phyloP scores from a whole-genome alignment of 2,329 filamentous ascomycete genomes.

The Polytolypa hystricis region DNA sequence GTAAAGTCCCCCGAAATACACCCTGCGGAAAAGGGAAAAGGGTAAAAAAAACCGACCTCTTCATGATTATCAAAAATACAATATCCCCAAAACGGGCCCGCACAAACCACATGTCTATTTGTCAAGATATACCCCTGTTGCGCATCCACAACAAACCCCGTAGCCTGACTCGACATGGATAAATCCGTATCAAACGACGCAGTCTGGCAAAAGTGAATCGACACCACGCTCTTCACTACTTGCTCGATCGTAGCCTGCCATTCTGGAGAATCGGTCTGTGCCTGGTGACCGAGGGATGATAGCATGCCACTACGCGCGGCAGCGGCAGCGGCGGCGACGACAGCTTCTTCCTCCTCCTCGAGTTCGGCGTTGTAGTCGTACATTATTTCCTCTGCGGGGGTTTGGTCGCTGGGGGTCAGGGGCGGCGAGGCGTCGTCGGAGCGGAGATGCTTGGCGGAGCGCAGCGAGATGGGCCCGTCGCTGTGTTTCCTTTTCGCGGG shows the following conservation, averaged over 20 bases:
- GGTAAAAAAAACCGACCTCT: constrained; percentile 39
- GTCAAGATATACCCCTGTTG: constrained; percentile 82
- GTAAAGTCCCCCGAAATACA: too few species aligned
- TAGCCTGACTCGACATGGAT: constrained; percentile 87
- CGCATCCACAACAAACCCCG: constrained; percentile 93
- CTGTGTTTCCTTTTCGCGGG: constrained; percentile 47
- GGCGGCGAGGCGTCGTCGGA: constrained; percentile 30
- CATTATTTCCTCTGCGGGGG: constrained; percentile 33
- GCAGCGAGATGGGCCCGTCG: constrained; percentile 38
- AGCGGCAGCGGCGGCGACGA: constrained; percentile 33
- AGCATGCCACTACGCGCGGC: constrained; percentile 17
- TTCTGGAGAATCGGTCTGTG: constrained; percentile 54
- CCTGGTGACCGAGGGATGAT: constrained; percentile 2
- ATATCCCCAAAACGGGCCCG: constrained; percentile 95
- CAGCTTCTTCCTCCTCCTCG: constrained; percentile 34
- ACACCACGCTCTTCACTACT: constrained; percentile 90
- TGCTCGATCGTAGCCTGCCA: constrained; percentile 95
- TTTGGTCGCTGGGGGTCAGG: constrained; percentile 30
- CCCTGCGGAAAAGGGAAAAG: not conserved
- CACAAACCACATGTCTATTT: constrained; percentile 85
- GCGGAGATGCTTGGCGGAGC: constrained; percentile 45
- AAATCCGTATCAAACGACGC: constrained; percentile 97
- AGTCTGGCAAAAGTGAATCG: constrained; percentile 98
- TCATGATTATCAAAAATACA: constrained; percentile 99
- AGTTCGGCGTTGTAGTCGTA: constrained; percentile 17